Base-by-base conservation (phyloP, 2,329 filamentous ascomycete species). In the Hypoxylon sp. region DNA sequence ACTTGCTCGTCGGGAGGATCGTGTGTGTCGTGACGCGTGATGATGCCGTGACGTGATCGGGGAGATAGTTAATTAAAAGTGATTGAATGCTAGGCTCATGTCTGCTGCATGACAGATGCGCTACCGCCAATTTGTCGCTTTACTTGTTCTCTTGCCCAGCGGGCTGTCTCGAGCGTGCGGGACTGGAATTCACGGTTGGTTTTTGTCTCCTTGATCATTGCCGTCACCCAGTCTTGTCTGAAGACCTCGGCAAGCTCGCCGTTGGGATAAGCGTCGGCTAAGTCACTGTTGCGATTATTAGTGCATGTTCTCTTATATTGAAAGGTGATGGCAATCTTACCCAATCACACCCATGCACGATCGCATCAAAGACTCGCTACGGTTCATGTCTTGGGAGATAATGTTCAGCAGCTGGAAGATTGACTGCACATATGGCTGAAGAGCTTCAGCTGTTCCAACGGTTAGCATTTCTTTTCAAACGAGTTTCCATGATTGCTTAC, bases 341-440 rank as follows among this genome's bases (percentile, higher is more conserved):
- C 94, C 95, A 80, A 99, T 92, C 57, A 98, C 94, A 78, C 95
- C 95, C 92, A 98, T 98, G 7, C 91, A 88, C n/a, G 94, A 92
- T 71, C 95, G 87, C 85, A 98, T 90, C 50, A 99, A 84, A 34
- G 91, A 89, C 80, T 99, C 95, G 74, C 93, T 97, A 71, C 93
- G 91, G 83, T 95, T 97, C 69, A 86, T 84, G 75, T 98, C 95
- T 69, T 87, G 84, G 67, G 90, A 90, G 71, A 98, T 91, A 65
- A 88, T 85, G 73, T 91, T 89, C 46, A 99, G 87, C 54, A 98
- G 87, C 71, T 91, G 85, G 82, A 98, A 97, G 74, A 99, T 94
- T 6, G 90, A 87, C 70, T 91, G 86, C 19, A 98, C 87, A 71
- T 92, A 97, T 63, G 88, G 91, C 72, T 90, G 86, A 28, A 97